phyloP scores from a whole-genome alignment of 805 yeast species.

The Wickerhamomyces sydowiorum region DNA sequence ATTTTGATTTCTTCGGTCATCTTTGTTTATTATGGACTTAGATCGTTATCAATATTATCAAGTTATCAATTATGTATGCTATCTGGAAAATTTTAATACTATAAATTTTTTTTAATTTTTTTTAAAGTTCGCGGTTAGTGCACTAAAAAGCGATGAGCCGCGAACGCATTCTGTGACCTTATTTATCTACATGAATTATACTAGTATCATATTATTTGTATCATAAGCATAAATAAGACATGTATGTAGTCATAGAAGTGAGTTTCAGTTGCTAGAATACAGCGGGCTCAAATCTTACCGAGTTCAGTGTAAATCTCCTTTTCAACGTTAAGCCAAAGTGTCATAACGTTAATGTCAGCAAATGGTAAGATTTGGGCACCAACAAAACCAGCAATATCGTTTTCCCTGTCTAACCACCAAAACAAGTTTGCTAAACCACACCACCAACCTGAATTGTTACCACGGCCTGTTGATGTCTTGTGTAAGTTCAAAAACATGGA shows the following conservation, averaged over 20 bases:
- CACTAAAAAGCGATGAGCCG: constrained; percentile 1
- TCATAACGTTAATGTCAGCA: constrained; percentile 16
- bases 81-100: not conserved
- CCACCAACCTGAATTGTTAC: constrained; percentile 33
- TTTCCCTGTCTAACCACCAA: constrained; percentile 36
- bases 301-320: constrained; percentile 11
- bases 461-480: constrained; percentile 30
- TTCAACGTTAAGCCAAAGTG: constrained; percentile 17
- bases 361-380: constrained; percentile 35
- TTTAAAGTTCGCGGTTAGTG: not conserved
- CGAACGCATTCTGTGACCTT: not conserved
- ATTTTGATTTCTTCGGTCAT: constrained; percentile 21
- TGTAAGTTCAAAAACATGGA: constrained; percentile 23
- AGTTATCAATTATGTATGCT: not conserved
- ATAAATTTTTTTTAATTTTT: constrained; percentile 3
- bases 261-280: no score
- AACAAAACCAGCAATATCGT: constrained; percentile 33
- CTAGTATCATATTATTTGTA: not conserved
- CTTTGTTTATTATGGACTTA: not conserved
- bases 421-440: constrained; percentile 33
- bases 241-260: no score
- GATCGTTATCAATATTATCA: not conserved
- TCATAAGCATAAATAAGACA: not conserved
- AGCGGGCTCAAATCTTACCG: not conserved
- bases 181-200: not conserved